Percentiles rank a stretch among this genome's conserved stretches.
Conservation (phyloP, 805 yeast genomes). For the Teunomyces pallodes region DNA sequence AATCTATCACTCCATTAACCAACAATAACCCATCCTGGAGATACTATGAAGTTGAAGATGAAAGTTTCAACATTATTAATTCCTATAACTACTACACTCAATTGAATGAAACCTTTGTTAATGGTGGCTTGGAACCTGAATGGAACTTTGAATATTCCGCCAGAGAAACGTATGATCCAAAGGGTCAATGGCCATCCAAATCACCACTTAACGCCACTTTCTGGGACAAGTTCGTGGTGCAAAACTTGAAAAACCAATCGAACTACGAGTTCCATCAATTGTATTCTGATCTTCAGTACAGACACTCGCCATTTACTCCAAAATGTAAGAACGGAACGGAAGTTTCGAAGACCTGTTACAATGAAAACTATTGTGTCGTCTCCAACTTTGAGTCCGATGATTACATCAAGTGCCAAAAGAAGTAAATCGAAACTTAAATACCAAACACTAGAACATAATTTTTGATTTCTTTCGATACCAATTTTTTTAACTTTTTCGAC, state of each 20-base stretch:
- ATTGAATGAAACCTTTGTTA: constrained; percentile 54
- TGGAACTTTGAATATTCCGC: constrained; percentile 69
- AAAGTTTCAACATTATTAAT: constrained; percentile 60
- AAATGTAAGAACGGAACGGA: constrained; percentile 35
- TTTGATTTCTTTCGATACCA: constrained; percentile 1
- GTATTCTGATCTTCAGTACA: constrained; percentile 48
- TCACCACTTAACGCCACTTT: constrained; percentile 67
- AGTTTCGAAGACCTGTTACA: constrained; percentile 12
- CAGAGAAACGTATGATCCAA: constrained; percentile 53
- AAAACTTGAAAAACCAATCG: constrained; percentile 34
- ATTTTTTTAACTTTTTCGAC: background rate
- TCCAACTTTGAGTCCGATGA: constrained; percentile 35
- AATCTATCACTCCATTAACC: constrained; percentile 60
- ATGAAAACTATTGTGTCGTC: constrained; percentile 40
- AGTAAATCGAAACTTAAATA: background rate
- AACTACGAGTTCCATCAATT: constrained; percentile 46
- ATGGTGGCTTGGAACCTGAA: constrained; percentile 53
- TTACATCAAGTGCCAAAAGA: constrained; percentile 11
- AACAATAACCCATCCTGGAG: constrained; percentile 70
- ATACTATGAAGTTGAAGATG: constrained; percentile 63
- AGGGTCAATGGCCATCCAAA: constrained; percentile 52
- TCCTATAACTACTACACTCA: constrained; percentile 57
- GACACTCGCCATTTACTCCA: constrained; percentile 56
- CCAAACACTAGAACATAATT: background rate
- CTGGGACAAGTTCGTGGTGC: constrained; percentile 57